phyloP scores from a whole-genome alignment of 1,139 yeast genomes.

The Eremothecium gossypii region DNA sequence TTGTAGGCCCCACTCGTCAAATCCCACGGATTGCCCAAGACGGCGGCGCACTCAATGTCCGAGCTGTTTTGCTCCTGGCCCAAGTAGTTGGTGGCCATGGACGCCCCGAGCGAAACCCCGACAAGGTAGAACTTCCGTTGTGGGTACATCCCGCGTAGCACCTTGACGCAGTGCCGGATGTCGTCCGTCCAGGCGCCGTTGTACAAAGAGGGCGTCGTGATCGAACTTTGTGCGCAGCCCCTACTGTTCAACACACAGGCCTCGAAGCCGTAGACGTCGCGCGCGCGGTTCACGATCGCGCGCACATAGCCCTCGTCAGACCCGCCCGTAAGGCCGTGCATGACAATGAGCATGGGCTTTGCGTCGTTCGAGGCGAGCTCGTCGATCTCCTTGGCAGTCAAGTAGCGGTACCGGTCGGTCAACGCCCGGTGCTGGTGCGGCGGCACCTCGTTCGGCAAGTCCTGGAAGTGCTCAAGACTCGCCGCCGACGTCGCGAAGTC shows the following conservation, averaged over 20 bases:
- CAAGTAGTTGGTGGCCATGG: constrained; percentile 45
- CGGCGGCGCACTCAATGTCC: constrained; percentile 41
- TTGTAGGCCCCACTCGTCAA: constrained; percentile 39
- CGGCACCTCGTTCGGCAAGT: constrained; percentile 34
- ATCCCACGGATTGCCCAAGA: constrained; percentile 52
- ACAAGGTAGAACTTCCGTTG: constrained; percentile 41
- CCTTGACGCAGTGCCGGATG: constrained; percentile 43
- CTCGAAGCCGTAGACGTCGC: constrained; percentile 37
- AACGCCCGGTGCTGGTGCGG: constrained; percentile 15
- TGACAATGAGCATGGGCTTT: constrained; percentile 43
- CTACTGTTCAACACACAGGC: constrained; percentile 49
- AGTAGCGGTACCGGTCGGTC: constrained; percentile 18
- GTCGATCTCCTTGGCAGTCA: constrained; percentile 28
- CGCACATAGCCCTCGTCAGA: constrained; percentile 51
- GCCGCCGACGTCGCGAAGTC: constrained; percentile 43
- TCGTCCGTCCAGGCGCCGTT: constrained; percentile 59
- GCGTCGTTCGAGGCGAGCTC: constrained; percentile 31
- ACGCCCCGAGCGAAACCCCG: constrained; percentile 52
- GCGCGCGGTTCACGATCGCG: constrained; percentile 34
- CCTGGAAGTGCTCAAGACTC: constrained; percentile 33
- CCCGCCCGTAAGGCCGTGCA: constrained; percentile 59
- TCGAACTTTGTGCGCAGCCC: constrained; percentile 52
- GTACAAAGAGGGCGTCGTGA: constrained; percentile 50
- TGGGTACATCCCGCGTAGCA: constrained; percentile 40
- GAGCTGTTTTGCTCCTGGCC: constrained; percentile 41